phyloP scores from a whole-genome alignment of 352 stramenopile species.

The Globisporangium alternatum region DNA sequence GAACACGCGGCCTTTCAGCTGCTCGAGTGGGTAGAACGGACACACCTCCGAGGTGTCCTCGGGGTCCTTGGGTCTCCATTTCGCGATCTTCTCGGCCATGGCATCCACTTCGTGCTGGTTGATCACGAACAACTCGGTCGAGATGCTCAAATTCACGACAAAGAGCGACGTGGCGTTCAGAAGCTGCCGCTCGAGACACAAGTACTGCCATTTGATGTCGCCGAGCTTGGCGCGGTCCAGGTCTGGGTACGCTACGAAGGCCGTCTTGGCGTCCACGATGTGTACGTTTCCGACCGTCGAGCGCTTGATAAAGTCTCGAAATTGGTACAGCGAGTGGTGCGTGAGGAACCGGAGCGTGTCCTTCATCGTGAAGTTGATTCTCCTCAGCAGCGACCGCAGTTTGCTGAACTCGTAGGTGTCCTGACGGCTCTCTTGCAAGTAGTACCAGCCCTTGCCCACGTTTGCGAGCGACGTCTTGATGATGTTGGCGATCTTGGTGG shows the following conservation, averaged over 20 bases:
- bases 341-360: slow-evolving; percentile 76
- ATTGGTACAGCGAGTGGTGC: slow-evolving; percentile 68
- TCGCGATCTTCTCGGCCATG: slow-evolving; percentile 37
- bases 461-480: slow-evolving; percentile 71
- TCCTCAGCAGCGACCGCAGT: slow-evolving; percentile 61
- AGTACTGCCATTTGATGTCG: slow-evolving; percentile 76
- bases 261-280: slow-evolving; percentile 68
- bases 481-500: slow-evolving; percentile 59
- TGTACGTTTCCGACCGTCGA: slow-evolving; percentile 56
- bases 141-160: slow-evolving; percentile 67
- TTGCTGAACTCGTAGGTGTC: slow-evolving; percentile 90
- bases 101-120: slow-evolving; percentile 75
- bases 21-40: slow-evolving; percentile 43
- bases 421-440: slow-evolving; percentile 76
- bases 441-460: slow-evolving; percentile 85
- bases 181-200: slow-evolving; percentile 70
- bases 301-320: slow-evolving; percentile 65
- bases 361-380: slow-evolving; percentile 84
- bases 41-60: slow-evolving; percentile 67
- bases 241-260: slow-evolving; percentile 66
- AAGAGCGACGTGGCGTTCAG: slow-evolving; percentile 64
- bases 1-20: slow-evolving; percentile 50
- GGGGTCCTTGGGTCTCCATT: slow-evolving; percentile 65
- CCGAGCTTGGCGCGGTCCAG: slow-evolving; percentile 58
- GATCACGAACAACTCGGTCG: slow-evolving; percentile 65